phyloP scores from a whole-genome alignment of 2,329 filamentous ascomycete genomes.

The Pseudonectria buxi region DNA sequence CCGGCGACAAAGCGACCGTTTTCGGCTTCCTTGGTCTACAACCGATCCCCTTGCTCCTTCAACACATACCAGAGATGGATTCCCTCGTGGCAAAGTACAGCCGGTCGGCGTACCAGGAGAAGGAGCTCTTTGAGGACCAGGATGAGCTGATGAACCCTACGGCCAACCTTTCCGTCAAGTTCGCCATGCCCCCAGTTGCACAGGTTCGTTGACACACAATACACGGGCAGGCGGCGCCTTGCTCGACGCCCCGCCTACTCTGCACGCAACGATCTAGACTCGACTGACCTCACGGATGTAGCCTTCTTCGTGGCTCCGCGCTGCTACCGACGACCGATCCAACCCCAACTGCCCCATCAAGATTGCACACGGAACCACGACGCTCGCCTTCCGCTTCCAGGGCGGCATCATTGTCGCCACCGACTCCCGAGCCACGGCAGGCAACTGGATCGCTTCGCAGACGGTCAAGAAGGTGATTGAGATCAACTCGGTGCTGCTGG shows the following conservation, averaged over 20 bases:
- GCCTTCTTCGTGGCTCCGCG: constrained; percentile 91
- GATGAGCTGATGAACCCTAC: constrained; percentile 66
- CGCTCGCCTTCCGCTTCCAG: constrained; percentile 95
- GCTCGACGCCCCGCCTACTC: constrained; percentile 1
- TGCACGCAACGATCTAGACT: too few relatives aligned
- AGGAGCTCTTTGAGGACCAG: constrained; percentile 65
- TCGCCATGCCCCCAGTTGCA: constrained; percentile 87
- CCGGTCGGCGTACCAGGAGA: constrained; percentile 63
- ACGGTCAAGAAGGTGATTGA: constrained; percentile 99
- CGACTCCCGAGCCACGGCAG: constrained; percentile 92
- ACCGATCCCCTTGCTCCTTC: neutral
- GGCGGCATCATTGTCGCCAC: constrained; percentile 98
- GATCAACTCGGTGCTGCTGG: constrained; percentile 89
- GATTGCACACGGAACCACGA: constrained; percentile 97
- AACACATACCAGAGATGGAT: constrained; percentile 59
- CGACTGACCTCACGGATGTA: constrained; percentile 30
- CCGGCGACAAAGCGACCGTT: neutral
- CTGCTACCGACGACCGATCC: constrained; percentile 92
- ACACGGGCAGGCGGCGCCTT: neutral
- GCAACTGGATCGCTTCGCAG: constrained; percentile 99
- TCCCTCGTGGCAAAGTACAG: constrained; percentile 89
- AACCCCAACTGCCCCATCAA: constrained; percentile 98
- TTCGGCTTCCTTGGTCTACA: constrained; percentile 1
- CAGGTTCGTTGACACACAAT: constrained; percentile 56
- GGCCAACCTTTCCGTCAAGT: constrained; percentile 80